These are phyloP conservation scores for Talaromyces sp. DNA, from an alignment of 2,329 filamentous ascomycete genomes.

Conservation along the genomic window DNA sequence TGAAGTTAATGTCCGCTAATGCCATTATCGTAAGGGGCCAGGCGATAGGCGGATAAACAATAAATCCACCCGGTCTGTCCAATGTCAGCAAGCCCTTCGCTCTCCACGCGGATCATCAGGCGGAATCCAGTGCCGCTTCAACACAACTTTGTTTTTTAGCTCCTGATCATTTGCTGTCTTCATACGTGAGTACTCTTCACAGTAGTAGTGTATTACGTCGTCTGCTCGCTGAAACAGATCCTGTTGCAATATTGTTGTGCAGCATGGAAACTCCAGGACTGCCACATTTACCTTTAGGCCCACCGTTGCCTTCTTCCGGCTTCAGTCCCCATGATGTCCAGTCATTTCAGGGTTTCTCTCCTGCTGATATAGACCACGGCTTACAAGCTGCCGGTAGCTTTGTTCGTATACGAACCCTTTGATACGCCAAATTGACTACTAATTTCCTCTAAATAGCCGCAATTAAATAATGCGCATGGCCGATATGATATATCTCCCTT, in stretches of 20 bases:
- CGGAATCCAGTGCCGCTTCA: constrained; percentile 22
- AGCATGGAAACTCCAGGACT: constrained; percentile 29
- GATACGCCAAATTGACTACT: neutral
- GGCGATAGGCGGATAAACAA: constrained; percentile 8
- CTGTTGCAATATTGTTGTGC: neutral
- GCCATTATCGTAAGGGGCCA: neutral
- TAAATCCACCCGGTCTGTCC: constrained; percentile 3
- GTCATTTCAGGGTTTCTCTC: constrained; percentile 28
- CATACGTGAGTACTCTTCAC: neutral
- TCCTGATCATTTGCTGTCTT: neutral
- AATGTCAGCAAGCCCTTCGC: neutral
- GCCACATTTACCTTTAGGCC: constrained; percentile 23
- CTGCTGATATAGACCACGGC: constrained; percentile 23
- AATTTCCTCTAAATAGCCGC: neutral
- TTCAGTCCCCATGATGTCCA: constrained; percentile 27
- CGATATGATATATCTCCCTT: constrained; percentile 14
- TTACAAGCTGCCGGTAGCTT: constrained; percentile 9
- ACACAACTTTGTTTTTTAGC: constrained; percentile 7
- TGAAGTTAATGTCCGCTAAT: neutral
- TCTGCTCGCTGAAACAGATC: neutral
- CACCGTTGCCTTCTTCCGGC: constrained; percentile 23
- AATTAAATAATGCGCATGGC: constrained; percentile 16
- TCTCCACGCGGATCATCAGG: neutral
- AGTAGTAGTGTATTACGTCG: neutral
- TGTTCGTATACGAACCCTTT: neutral